Percentiles rank a stretch among this genome's conserved stretches.
phyloP scores from a whole-genome alignment of 177 flowering plant species.

The Vitis hybrid region DNA sequence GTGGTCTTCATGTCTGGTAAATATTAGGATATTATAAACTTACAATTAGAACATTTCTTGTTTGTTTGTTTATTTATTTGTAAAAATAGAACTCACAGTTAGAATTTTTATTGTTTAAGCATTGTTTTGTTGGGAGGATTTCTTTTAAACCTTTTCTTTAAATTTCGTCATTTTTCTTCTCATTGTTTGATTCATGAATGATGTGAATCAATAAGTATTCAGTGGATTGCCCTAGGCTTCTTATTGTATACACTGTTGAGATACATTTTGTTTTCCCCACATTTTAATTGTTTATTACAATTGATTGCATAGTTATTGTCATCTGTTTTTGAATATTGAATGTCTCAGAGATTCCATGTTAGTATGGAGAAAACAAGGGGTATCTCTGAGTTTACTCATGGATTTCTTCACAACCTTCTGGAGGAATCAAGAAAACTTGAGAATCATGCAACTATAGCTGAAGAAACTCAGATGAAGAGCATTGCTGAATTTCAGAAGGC shows the following conservation, averaged over 20 bases:
- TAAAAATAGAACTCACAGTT: too few relatives aligned
- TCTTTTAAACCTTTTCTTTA: neutral
- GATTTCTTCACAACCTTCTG: slow-evolving; percentile 44
- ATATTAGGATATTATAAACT: too few relatives aligned
- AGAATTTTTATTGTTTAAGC: neutral
- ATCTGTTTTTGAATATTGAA: neutral
- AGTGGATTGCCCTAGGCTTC: too few relatives aligned
- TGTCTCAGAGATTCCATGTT: slow-evolving; percentile 58
- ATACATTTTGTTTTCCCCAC: too few relatives aligned
- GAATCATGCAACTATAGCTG: slow-evolving; percentile 40
- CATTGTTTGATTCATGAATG: neutral
- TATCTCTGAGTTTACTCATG: slow-evolving; percentile 50
- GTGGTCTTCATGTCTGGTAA: too few relatives aligned
- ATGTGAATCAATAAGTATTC: too few relatives aligned
- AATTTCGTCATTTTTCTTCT: neutral
- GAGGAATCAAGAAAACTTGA: slow-evolving; percentile 62
- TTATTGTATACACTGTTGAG: too few relatives aligned
- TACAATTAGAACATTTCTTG: too few relatives aligned
- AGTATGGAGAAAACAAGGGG: slow-evolving; percentile 51
- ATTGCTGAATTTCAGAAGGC: slow-evolving; percentile 72
- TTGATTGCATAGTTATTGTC: neutral
- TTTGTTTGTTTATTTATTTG: too few relatives aligned
- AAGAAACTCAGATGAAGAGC: slow-evolving; percentile 51
- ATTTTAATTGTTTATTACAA: neutral
- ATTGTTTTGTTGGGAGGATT: neutral